Evolutionary conservation across 352 stramenopile species (phyloP).

Genomic region (Pythium biforme): DNA sequence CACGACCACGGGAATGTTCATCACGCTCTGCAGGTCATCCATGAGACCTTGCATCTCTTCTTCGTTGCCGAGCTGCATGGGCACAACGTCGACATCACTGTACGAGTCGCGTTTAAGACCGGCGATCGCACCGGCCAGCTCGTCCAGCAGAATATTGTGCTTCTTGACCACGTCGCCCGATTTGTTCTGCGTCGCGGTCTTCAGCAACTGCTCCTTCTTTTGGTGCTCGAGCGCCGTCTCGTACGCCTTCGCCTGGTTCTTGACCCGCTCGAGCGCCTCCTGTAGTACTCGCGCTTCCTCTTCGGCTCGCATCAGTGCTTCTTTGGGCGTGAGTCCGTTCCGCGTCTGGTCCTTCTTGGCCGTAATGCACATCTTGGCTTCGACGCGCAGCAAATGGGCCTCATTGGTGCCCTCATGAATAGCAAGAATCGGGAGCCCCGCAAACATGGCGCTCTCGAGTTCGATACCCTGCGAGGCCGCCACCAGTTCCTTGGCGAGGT

Average conservation of each 20-base stretch:
- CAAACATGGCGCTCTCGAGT: constrained; percentile 63
- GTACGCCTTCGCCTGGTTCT: constrained; percentile 84
- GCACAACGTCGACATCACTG: constrained; percentile 64
- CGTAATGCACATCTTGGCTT: constrained; percentile 79
- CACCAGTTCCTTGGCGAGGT: constrained; percentile 79
- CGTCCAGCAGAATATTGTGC: constrained; percentile 82
- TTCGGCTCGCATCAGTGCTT: constrained; percentile 65
- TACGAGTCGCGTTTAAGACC: constrained; percentile 79
- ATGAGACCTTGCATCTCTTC: constrained; percentile 66
- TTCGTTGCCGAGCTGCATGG: constrained; percentile 56
- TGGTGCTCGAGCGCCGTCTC: constrained; percentile 77
- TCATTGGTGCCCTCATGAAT: constrained; percentile 80
- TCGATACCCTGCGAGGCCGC: constrained; percentile 75
- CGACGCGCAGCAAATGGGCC: constrained; percentile 74
- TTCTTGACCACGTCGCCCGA: constrained; percentile 70
- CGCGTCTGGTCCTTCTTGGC: constrained; percentile 44
- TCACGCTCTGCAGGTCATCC: constrained; percentile 72
- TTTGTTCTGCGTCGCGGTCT: constrained; percentile 70
- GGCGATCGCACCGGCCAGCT: constrained; percentile 68
- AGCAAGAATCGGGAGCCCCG: constrained; percentile 63
- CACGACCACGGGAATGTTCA: constrained; percentile 80
- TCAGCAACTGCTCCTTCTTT: constrained; percentile 66
- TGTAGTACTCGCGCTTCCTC: constrained; percentile 72
- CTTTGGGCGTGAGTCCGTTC: constrained; percentile 50
- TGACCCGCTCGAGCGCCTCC: constrained; percentile 81